Evolutionary conservation across 169 alveolate genomes (phyloP).

Genomic region (Plasmodium vivax): DNA sequence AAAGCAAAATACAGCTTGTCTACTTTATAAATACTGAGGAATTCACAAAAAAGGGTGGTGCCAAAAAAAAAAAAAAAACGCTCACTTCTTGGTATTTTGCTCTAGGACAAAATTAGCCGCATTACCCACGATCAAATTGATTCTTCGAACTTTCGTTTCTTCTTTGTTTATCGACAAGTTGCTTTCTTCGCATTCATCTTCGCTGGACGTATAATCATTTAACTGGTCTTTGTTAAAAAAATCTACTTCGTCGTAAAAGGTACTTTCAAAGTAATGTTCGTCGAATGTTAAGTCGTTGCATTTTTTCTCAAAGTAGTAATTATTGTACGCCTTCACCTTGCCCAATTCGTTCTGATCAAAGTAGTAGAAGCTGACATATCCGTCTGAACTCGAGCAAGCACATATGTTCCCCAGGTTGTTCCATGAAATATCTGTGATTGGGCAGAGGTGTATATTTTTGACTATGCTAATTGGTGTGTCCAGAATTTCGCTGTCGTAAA

Average conservation of each 20-base stretch:
- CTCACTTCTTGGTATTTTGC: conserved; percentile 47
- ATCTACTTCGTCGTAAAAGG: conserved; percentile 51
- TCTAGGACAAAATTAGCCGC: conserved; percentile 67
- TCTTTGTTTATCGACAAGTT: conserved; percentile 24
- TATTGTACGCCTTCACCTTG: conserved; percentile 69
- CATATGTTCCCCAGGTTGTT: conserved; percentile 91
- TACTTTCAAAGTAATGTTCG: conserved; percentile 59
- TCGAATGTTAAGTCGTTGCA: conserved; percentile 72
- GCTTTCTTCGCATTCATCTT: conserved; percentile 47
- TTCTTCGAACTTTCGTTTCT: conserved; percentile 66
- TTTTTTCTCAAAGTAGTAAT: conserved; percentile 63
- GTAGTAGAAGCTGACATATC: conserved; percentile 90
- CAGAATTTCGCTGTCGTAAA: conserved; percentile 89
- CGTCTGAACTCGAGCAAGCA: conserved; percentile 94
- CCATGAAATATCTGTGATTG: conserved; percentile 95
- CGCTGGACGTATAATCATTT: conserved; percentile 74
- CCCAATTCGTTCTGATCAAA: conserved; percentile 91
- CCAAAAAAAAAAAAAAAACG: neutral
- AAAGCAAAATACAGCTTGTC: neutral
- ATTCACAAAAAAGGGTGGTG: neutral
- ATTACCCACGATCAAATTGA: conserved; percentile 70
- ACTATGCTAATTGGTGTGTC: conserved; percentile 91
- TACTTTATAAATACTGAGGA: neutral
- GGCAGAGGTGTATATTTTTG: conserved; percentile 92
- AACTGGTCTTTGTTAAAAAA: conserved; percentile 53